These are phyloP conservation scores for Chrysosporium keratinophilum DNA, from an alignment of 2,329 filamentous ascomycete genomes.

Conservation along the genomic window DNA sequence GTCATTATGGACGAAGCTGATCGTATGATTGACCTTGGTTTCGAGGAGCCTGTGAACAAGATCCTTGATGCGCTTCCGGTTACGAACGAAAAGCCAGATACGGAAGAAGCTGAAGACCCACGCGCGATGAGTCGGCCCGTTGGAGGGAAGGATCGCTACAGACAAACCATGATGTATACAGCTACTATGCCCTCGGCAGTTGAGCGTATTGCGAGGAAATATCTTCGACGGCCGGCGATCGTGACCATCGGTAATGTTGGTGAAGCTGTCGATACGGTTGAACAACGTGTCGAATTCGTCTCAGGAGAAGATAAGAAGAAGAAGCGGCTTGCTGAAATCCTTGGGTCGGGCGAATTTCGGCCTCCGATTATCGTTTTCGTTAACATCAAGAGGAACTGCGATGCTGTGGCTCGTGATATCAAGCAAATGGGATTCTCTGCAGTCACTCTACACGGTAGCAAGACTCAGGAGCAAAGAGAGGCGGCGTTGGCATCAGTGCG, in stretches of 20 bases:
- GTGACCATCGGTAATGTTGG: conserved; percentile 90
- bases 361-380: conserved; percentile 97
- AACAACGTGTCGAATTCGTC: conserved; percentile 91
- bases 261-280: conserved; percentile 94
- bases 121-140: conserved; percentile 73
- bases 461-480: conserved; percentile 96
- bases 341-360: conserved; percentile 66
- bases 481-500: conserved; percentile 79
- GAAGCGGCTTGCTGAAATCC: conserved; percentile 86
- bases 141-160: conserved; percentile 65
- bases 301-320: conserved; percentile 89
- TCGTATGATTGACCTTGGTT: conserved; percentile 96
- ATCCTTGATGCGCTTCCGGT: conserved; percentile 92
- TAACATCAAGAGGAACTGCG: conserved; percentile 99
- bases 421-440: conserved; percentile 84
- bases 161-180: conserved; percentile 99
- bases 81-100: conserved; percentile 88
- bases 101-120: conserved; percentile 78
- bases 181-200: conserved; percentile 91
- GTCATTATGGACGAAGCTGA: conserved; percentile 99
- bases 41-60: conserved; percentile 95
- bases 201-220: conserved; percentile 94
- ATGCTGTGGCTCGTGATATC: conserved; percentile 87
- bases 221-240: conserved; percentile 81
- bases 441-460: conserved; percentile 87